These are phyloP conservation scores for Lyophyllum decastes DNA, from an alignment of 768 basidiomycete species.

Conservation along the genomic window DNA sequence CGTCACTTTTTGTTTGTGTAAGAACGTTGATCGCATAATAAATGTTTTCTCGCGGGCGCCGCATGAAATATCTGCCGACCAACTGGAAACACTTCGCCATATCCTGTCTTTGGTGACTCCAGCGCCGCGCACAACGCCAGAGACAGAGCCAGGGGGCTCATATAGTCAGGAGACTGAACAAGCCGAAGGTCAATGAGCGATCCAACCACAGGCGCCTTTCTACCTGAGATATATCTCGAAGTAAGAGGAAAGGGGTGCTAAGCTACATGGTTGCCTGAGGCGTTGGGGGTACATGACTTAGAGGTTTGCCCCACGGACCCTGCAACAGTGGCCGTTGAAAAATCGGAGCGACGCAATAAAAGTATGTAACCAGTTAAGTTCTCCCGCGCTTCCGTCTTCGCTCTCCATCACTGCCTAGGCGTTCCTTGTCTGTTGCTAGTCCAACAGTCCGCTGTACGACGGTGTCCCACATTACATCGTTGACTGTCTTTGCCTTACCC, in stretches of 20 bases:
- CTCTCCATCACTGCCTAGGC: constrained; percentile 17
- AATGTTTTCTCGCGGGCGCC: too few relatives aligned
- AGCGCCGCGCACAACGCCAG: too few relatives aligned
- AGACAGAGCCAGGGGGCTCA: too few relatives aligned
- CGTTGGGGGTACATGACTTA: too few relatives aligned
- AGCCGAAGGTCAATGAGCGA: too few relatives aligned
- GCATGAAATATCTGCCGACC: neutral
- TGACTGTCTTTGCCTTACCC: constrained; percentile 85
- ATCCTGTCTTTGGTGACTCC: neutral
- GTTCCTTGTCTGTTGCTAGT: constrained; percentile 29
- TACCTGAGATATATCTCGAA: too few relatives aligned
- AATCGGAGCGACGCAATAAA: neutral
- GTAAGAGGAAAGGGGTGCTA: neutral
- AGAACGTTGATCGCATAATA: too few relatives aligned
- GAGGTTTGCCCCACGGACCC: too few relatives aligned
- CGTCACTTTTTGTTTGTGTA: too few relatives aligned
- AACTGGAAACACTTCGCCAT: neutral
- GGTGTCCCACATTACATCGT: constrained; percentile 92
- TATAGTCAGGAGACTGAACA: too few relatives aligned
- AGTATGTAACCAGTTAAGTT: constrained; percentile 12
- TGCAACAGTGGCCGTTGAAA: neutral
- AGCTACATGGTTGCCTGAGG: too few relatives aligned
- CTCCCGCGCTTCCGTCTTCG: constrained; percentile 33
- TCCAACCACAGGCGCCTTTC: too few relatives aligned
- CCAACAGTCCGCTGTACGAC: constrained; percentile 66